Base-by-base conservation (phyloP, 129 eudicot species). In the Cynara cardunculus region DNA sequence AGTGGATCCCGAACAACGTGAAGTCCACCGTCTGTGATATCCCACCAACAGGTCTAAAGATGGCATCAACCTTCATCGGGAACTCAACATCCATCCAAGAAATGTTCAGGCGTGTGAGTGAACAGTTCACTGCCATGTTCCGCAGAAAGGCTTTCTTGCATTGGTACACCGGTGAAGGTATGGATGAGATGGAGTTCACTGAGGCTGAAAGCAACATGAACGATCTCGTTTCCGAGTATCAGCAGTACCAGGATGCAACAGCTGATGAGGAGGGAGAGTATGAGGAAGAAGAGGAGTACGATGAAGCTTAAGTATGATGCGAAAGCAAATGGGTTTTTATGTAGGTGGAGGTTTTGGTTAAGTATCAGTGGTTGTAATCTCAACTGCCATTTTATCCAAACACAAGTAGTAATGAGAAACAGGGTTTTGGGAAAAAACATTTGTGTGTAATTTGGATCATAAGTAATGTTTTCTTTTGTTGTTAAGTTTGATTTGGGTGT, bases 171-270 rank as follows among this genome's bases (percentile, higher is more conserved):
- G 93, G 93, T 53, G 93, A 89, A 65, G 93, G 93, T 3, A 89
- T 89, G 93, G 93, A 89, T 16, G 93, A 89, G 77, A 89, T 89
- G 93, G 93, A 89, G 82, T 89, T 89, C 74, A 89, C 93, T 0
- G 93, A 89, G 71, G 93, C 92, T 9, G 92, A 88, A 75, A 88
- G 92, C 39, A 88, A 88, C 78, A 88, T 88, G 92, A 89, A 89
- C 24, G 93, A 89, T 83, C 35, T 89, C 56, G 93, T 89, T 1
- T 81, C 91, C 0, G 93, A 89, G 85, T 89, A 89, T 75, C 93
- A 89, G 79, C 93, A 89, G 78, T 89, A 89, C 71, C 93, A 89
- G 75, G 93, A 89, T 83, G 93, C 93, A 59, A 87, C 91, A 4
- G 93, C 93, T 6, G 93, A 89, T 24, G 91, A 87, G 53, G 90